These are phyloP conservation scores for Aspergillus sp. DNA, from an alignment of 2,329 filamentous ascomycete genomes.

Conservation along the genomic window DNA sequence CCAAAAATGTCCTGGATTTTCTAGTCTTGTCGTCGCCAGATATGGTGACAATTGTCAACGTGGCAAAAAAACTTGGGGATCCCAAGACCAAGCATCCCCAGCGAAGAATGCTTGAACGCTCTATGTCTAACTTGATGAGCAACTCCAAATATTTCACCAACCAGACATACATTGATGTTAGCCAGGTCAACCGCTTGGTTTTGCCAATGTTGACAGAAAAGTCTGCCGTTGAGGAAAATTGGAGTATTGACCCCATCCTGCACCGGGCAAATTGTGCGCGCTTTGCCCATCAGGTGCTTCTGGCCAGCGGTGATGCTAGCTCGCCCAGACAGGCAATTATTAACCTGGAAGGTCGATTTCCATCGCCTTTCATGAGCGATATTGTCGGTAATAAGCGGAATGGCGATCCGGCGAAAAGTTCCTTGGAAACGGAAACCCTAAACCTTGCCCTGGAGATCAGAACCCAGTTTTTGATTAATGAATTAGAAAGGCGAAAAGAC, in stretches of 20 bases:
- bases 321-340: constrained; percentile 17
- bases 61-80: constrained; percentile 25
- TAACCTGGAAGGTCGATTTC: constrained; percentile 29
- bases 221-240: constrained; percentile 13
- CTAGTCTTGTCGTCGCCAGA: constrained; percentile 26
- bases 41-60: constrained; percentile 20
- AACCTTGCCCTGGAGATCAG: constrained; percentile 49
- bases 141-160: constrained; percentile 23
- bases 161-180: constrained; percentile 32
- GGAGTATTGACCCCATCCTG: constrained; percentile 34
- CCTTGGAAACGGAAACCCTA: constrained; percentile 40
- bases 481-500: constrained; percentile 30
- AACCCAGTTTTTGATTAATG: constrained; percentile 50
- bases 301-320: constrained; percentile 18
- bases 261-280: constrained; percentile 40
- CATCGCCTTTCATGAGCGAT: constrained; percentile 28
- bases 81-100: constrained; percentile 17
- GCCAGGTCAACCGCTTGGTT: constrained; percentile 25
- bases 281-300: constrained; percentile 37
- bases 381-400: constrained; percentile 12
- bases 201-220: constrained; percentile 17
- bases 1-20: constrained; percentile 31
- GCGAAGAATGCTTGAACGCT: constrained; percentile 21
- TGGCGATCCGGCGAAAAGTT: constrained; percentile 32
- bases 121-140: constrained; percentile 16